Evolutionary conservation across 768 basidiomycete genomes (phyloP), one percentile per base, ranked within the genome.

Genomic region (Leucosporidium yakuticum): DNA sequence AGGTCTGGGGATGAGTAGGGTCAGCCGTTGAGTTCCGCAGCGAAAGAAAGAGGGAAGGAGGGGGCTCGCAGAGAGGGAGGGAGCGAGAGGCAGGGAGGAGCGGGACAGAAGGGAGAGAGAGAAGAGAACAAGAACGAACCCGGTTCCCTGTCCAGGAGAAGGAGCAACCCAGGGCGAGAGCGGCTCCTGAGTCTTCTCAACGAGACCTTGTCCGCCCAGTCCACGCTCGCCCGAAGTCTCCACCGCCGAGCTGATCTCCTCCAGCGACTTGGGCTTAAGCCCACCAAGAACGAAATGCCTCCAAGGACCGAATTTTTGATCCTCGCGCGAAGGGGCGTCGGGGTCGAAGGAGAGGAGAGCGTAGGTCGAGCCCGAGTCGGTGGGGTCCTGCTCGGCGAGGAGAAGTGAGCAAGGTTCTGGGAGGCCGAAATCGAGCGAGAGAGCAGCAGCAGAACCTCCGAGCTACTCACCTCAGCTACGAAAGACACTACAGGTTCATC

Each of bases 311-410:
- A 79, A 83, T 70, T 80, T 83, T 1, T 83, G 84, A 48, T 84
- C 80, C 11, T 69, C 75, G 56, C 82, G 77, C 1, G 83, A 84
- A 0, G 85, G 85, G 4, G 85, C 85, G 66, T 85, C 85, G 2
- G 85, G 85, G 73, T 86, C 85, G 4, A 82, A 82, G 83, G 85
- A 82, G 44, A 84, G 83, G 47, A 85, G 77, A 12, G 85, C 85
- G 69, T 84, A 85, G 5, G 79, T 79, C 21, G 31, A 23, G 27
- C 47, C 60, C 25, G 48, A 27, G 47, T n/a, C 7, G 27, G 48
- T 29, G 23, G 60, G 60, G 47, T 60, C 57, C 32, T 34, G 20
- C 15, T 39, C 19, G 34, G n/a, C 25, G 27, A 19, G 9, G n/a
- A 25, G n/a, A 29, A n/a, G 50, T 51, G n/a, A n/a, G 50, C 8